phyloP scores from a whole-genome alignment of 331 rosid genomes.

The Quercus phellos region DNA sequence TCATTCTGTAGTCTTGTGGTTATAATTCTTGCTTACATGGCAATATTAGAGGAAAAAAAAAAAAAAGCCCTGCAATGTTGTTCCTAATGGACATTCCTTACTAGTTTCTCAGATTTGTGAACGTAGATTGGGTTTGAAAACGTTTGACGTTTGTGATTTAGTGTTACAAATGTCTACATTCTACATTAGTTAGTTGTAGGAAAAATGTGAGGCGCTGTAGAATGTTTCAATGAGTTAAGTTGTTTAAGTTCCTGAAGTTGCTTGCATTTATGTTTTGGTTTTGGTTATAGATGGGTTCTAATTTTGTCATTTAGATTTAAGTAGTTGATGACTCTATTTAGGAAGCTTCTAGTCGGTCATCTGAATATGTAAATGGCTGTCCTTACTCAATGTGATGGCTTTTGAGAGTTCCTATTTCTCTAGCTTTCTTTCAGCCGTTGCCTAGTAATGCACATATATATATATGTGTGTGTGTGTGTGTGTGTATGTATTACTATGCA shows the following conservation, averaged over 20 bases:
- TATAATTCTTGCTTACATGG: no score
- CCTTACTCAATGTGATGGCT: not conserved
- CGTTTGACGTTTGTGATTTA: not conserved
- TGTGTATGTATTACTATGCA: not conserved
- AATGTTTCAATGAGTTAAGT: not conserved
- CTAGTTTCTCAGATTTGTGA: not conserved
- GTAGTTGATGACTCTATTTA: not conserved
- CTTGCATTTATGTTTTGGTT: not conserved
- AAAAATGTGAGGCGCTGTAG: not conserved
- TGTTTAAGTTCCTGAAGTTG: not conserved
- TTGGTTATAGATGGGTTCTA: not conserved
- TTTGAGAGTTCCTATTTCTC: not conserved
- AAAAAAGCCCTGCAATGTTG: not conserved
- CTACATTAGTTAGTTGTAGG: not conserved
- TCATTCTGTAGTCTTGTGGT: no score
- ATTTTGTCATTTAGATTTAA: not conserved
- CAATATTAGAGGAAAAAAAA: not conserved
- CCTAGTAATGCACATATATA: no score
- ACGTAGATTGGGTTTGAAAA: not conserved
- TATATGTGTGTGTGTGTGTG: no score
- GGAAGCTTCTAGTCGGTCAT: not conserved
- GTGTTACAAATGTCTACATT: not conserved
- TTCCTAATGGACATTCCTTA: not conserved
- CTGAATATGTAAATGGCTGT: not conserved
- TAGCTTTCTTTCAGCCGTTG: not conserved